Evolutionary conservation across 257 asterid genomes (phyloP).

Genomic region (Nyctanthes arbortristis): DNA sequence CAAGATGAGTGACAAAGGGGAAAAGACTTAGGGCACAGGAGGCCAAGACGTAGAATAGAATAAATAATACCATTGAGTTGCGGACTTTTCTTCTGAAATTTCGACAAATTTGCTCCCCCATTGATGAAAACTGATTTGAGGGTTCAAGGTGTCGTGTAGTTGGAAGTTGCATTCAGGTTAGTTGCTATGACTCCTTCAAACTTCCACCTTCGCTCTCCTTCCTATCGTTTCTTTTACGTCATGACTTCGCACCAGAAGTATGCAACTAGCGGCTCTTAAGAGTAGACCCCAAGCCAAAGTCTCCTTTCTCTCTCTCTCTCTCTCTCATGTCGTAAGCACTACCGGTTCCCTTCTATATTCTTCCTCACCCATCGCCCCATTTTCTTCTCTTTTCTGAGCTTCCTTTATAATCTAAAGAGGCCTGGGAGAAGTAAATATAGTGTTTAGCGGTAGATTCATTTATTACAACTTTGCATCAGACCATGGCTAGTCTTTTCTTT

Average conservation of each 20-base stretch:
- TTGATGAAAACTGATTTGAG: not conserved
- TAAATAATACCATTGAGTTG: no score
- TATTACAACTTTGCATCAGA: not conserved
- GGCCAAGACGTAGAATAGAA: no score
- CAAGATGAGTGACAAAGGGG: no score
- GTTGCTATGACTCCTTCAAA: constrained; percentile 19
- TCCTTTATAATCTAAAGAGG: not conserved
- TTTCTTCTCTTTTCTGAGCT: constrained; percentile 14
- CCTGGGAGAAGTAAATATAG: no score
- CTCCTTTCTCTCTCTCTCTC: constrained; percentile 25
- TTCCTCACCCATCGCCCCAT: constrained; percentile 20
- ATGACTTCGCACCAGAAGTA: constrained; percentile 5
- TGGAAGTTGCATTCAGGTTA: constrained; percentile 30
- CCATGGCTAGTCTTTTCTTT: not conserved
- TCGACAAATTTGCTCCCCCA: no score
- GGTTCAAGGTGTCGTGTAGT: not conserved
- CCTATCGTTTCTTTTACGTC: constrained; percentile 47
- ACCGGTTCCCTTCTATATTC: constrained; percentile 9
- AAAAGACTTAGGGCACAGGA: no score
- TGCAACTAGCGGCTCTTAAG: not conserved
- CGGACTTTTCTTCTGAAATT: no score
- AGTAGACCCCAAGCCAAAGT: constrained; percentile 33
- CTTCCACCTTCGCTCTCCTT: not conserved
- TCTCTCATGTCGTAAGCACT: constrained; percentile 15
- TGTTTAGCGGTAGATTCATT: not conserved